Base-by-base conservation (phyloP, 148 eudicot species). In the Chenopodium formosanum region DNA sequence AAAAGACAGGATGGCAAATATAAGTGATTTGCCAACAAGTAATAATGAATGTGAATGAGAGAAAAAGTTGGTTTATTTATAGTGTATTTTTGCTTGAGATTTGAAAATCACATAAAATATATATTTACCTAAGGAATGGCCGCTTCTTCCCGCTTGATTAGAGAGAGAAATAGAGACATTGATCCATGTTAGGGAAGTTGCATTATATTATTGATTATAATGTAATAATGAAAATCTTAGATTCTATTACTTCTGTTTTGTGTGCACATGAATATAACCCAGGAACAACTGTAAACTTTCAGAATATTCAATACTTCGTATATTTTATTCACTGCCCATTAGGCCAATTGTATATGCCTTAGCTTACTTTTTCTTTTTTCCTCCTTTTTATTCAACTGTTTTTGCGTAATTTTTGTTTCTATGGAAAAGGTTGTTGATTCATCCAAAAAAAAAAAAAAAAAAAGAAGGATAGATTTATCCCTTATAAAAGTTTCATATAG, bases 51-150 rank as follows among this genome's bases (percentile, higher is more conserved):
- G 47, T 27, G 44, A 17, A 29, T 32, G 67, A 46, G 60, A 85
- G 80, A 27, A 48, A 9, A 70, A 65, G 60, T 65, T 53, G 78
- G 46, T 60, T 56, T 82, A 77, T 60, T 70, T 70, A 82, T 85
- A 81, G 82, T 77, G 64, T 78, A 53, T 63, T 62, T 64, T 48
- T 50, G 53, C 14, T 50, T 50, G 53, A 50, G 3, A 11, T 7
- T 70, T 81, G 52, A 40, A 75, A 75, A 76, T 77, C 81, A 84
- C 22, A 65, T 16, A 62, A 76, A 31, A 25, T 40, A 40, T 71
- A 56, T n/a, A 66, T 73, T 40, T 69, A 23, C 14, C 11, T 60
- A 73, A 76, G 64, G 74, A 50, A 32, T 9, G 80, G 75, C 7
- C 44, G 44, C 44, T 40, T 40, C 66, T 75, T 75, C 60, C 64